Base-by-base conservation (phyloP, 228 moss, liverwort and hornwort species). In the Sphagnum fallax region DNA sequence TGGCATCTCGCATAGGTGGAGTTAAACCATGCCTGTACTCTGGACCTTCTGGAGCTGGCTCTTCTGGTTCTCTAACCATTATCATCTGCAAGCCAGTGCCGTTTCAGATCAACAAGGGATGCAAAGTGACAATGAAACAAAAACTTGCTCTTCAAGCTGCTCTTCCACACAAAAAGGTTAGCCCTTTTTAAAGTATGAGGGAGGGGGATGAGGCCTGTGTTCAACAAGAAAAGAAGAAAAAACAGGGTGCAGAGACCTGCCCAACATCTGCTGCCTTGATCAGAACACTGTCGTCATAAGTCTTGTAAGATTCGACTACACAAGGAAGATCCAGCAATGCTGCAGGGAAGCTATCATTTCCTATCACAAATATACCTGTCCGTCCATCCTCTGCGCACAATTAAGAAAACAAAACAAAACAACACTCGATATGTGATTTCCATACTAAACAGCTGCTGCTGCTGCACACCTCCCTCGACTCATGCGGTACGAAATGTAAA, bases 211-310 rank as follows among this genome's bases (percentile, higher is more conserved):
- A 32, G 32, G 32, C 32, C 32, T 32, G 32, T 32, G 32, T 32
- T 32, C 2, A 32, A 32, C 32, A 32, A 55, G 55, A 55, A 12
- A 55, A 12, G 55, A 1, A 8, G 8, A 55, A 8, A 12, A 55
- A 52, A 64, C 65, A 83, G 72, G 63, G 71, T 66, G 72, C 69
- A 81, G 75, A 77, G 64, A 94, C 95, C 95, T 95, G 98, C 70
- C 98, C 98, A 68, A 98, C 82, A 76, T 98, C 92, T 51, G 98
- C 92, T 47, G 94, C 92, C 73, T 98, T 94, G 80, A 98, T 94
- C n/a, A 98, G 98, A 61, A 98, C 91, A 77, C 90, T 98, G 77
- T 93, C 91, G 72, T 98, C 98, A 60, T 98, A 98, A 18, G 98
- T 98, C 79, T 98, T 98, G 77, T 85, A 98, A 0, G 98, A 93